Conservation (phyloP, 176 grass and related monocot genomes). For the Ensete ventricosum region DNA sequence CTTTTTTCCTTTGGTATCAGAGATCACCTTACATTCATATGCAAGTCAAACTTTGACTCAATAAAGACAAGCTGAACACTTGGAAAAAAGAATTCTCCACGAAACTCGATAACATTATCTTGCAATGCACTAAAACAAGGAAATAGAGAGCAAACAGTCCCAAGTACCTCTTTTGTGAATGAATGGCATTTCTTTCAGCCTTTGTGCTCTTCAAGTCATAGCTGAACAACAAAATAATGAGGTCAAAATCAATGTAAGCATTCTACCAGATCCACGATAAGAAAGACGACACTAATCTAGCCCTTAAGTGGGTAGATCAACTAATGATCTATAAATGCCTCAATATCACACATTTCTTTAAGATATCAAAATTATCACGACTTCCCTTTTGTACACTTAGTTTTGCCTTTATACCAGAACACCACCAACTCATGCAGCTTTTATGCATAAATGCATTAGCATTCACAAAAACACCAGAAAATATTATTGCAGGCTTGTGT, state of each 20-base stretch:
- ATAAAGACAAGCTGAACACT: neutral
- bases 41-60: neutral
- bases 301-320: neutral
- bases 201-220: constrained; percentile 63
- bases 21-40: neutral
- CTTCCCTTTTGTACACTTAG: neutral
- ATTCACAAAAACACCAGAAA: neutral
- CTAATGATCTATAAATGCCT: neutral
- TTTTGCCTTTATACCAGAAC: neutral
- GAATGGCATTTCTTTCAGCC: constrained; percentile 54
- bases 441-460: neutral
- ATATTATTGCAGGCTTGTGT: neutral
- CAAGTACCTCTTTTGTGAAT: constrained; percentile 51
- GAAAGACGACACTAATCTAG: neutral
- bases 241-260: neutral
- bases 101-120: neutral
- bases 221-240: constrained; percentile 29
- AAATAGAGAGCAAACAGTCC: neutral
- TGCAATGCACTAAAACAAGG: neutral
- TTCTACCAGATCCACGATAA: neutral
- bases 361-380: neutral
- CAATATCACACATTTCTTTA: neutral
- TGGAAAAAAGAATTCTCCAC: neutral
- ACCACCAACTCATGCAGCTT: neutral
- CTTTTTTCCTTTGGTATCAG: no score